Conservation (phyloP, 768 basidiomycete genomes). For the Tulasnella sp. region DNA sequence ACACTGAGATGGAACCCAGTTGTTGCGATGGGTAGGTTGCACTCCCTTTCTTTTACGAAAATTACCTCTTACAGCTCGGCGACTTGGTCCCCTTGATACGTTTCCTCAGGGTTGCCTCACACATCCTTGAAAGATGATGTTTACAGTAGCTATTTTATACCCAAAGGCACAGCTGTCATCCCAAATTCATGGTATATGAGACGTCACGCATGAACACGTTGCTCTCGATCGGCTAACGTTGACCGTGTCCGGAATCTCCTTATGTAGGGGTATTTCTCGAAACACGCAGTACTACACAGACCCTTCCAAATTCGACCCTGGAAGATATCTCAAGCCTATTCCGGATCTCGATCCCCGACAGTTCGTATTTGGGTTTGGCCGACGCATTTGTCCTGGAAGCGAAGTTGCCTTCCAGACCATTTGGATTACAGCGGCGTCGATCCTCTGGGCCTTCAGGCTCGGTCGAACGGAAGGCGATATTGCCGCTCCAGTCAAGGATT, state of each 20-base stretch:
- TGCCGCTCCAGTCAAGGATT: too few species aligned
- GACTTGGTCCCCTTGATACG: too few species aligned
- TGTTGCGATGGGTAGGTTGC: not conserved
- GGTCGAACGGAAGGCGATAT: too few species aligned
- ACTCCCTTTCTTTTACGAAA: too few species aligned
- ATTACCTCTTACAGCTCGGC: too few species aligned
- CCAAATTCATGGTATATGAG: not conserved
- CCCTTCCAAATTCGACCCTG: constrained; percentile 24
- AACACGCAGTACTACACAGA: too few species aligned
- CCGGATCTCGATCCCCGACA: not conserved
- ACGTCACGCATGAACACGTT: too few species aligned
- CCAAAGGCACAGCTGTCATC: constrained; percentile 1
- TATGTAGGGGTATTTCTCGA: too few species aligned
- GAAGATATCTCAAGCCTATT: constrained; percentile 5
- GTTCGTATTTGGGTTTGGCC: constrained; percentile 14
- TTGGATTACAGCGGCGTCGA: not conserved
- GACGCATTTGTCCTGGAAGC: constrained; percentile 9
- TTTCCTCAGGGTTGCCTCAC: not conserved
- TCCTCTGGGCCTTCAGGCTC: not conserved
- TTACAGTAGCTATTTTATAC: constrained; percentile 24
- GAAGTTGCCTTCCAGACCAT: not conserved
- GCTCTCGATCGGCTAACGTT: too few species aligned
- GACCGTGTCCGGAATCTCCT: too few species aligned
- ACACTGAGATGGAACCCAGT: constrained; percentile 31
- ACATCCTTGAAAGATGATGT: constrained; percentile 22